These are phyloP conservation scores for Daldinia grandis DNA, from an alignment of 495 filamentous ascomycete genomes.

Conservation along the genomic window DNA sequence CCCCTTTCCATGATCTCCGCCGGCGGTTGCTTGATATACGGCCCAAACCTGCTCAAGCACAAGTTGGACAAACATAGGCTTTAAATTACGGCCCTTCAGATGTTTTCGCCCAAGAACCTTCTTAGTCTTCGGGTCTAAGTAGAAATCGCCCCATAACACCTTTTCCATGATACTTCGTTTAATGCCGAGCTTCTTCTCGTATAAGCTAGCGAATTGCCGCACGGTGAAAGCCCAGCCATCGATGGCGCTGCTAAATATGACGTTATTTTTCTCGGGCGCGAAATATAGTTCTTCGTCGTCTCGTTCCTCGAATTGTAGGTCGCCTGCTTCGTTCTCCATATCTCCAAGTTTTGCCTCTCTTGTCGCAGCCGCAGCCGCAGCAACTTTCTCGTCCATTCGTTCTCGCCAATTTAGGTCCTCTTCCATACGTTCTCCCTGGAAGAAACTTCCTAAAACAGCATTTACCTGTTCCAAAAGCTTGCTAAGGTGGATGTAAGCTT, in stretches of 20 bases:
- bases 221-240: conserved; percentile 99
- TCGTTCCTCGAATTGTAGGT: conserved; percentile 82
- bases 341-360: conserved; percentile 59
- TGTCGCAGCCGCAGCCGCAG: conserved; percentile 61
- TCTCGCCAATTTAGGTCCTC: conserved; percentile 97
- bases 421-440: conserved; percentile 98
- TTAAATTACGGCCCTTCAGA: conserved; percentile 87
- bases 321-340: conserved; percentile 60
- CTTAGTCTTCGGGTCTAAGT: conserved; percentile 96
- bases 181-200: conserved; percentile 97
- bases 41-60: conserved; percentile 98
- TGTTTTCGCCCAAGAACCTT: conserved; percentile 90
- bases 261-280: conserved; percentile 96
- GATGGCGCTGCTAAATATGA: conserved; percentile 96
- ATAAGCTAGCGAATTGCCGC: conserved; percentile 89
- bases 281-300: conserved; percentile 99
- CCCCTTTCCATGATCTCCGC: conserved; percentile 83
- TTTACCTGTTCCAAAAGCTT: conserved; percentile 95
- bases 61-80: conserved; percentile 97
- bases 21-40: conserved; percentile 89
- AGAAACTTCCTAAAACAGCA: conserved; percentile 96
- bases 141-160: conserved; percentile 96
- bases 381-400: conserved; percentile 84
- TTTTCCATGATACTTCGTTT: conserved; percentile 91
- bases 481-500: conserved; percentile 90